phyloP scores from a whole-genome alignment of 2,329 filamentous ascomycete species.

The Diaporthe sp. region DNA sequence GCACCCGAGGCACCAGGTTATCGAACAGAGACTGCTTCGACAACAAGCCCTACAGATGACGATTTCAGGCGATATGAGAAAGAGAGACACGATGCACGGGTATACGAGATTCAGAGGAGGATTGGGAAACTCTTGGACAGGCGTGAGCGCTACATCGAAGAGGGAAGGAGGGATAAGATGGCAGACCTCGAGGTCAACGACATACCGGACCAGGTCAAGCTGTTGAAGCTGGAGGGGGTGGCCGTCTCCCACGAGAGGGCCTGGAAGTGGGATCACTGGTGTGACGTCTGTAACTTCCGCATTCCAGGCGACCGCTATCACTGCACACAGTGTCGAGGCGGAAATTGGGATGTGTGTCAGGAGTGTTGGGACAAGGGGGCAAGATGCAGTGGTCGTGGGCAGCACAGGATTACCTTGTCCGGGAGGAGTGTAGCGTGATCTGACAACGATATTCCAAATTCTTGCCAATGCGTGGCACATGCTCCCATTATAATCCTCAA shows the following conservation, averaged over 20 bases:
- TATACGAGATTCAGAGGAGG: conserved; percentile 1
- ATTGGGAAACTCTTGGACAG: conserved; percentile 4
- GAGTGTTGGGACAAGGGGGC: conserved; percentile 12
- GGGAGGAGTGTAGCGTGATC: background rate
- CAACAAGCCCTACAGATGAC: background rate
- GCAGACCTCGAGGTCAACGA: conserved; percentile 10
- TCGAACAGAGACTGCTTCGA: background rate
- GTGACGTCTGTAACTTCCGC: background rate
- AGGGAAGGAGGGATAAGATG: conserved; percentile 1
- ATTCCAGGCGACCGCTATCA: conserved; percentile 18
- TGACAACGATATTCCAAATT: too few relatives aligned
- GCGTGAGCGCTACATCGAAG: conserved; percentile 15
- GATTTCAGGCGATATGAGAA: background rate
- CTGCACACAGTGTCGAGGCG: background rate
- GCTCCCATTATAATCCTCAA: background rate
- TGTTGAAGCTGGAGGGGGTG: conserved; percentile 2
- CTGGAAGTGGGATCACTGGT: conserved; percentile 18
- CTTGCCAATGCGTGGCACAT: too few relatives aligned
- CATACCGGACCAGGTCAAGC: conserved; percentile 6
- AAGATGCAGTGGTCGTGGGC: conserved; percentile 15
- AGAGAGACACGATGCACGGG: background rate
- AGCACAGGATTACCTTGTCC: background rate
- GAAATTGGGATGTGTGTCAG: conserved; percentile 19
- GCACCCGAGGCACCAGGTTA: background rate
- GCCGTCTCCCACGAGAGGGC: background rate